Conservation (phyloP, 2,329 filamentous ascomycete genomes). For the Cercospora sp. region DNA sequence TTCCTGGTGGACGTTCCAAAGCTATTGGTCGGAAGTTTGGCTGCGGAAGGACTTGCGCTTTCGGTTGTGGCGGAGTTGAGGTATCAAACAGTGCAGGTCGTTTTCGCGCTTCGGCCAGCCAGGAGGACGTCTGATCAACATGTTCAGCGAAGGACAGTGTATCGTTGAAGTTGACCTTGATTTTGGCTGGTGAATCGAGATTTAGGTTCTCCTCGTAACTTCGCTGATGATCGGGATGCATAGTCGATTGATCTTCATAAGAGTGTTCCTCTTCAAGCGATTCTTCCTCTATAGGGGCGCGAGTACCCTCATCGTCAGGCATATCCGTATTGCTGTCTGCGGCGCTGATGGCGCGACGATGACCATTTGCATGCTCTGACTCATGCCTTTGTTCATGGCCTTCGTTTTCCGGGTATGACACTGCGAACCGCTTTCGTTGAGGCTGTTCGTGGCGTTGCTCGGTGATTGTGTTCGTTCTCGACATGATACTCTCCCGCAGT, state of each 20-base stretch:
- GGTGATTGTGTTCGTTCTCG: background rate
- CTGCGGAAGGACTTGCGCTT: background rate
- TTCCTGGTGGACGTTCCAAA: background rate
- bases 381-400: background rate
- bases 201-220: constrained; percentile 43
- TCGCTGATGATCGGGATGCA: constrained; percentile 7
- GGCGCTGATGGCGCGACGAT: background rate
- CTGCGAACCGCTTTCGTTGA: background rate
- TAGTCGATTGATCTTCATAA: constrained; percentile 12
- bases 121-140: constrained; percentile 15
- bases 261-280: constrained; percentile 12
- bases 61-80: background rate
- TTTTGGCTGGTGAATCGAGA: constrained; percentile 38
- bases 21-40: background rate
- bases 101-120: constrained; percentile 13
- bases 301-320: constrained; percentile 12
- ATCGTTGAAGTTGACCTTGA: constrained; percentile 41
- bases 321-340: constrained; percentile 15
- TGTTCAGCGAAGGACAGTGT: constrained; percentile 20
- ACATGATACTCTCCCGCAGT: background rate
- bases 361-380: background rate
- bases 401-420: background rate
- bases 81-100: constrained; percentile 32
- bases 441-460: background rate
- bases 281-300: constrained; percentile 16